Evolutionary conservation across 371 early-diverging fungal species (phyloP).

Genomic region (Mucor velutinosus): DNA sequence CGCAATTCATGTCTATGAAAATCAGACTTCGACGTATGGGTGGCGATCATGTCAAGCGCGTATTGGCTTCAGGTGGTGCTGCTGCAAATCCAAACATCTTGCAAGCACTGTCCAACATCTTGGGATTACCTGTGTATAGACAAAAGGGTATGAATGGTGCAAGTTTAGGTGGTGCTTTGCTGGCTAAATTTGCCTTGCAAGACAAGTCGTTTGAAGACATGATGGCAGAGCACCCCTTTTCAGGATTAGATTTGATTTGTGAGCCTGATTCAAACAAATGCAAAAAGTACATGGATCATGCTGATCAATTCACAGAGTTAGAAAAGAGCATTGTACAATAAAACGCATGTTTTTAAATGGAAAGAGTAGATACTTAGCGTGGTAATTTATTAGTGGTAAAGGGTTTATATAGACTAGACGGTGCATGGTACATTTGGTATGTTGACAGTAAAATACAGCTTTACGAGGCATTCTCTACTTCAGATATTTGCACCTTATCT

Average conservation of each 20-base stretch:
- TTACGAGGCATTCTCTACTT: not conserved
- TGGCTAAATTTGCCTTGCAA: slow-evolving; percentile 42
- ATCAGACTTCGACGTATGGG: slow-evolving; percentile 44
- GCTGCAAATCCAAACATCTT: slow-evolving; percentile 61
- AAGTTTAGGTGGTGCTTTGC: slow-evolving; percentile 49
- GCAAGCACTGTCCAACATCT: slow-evolving; percentile 69
- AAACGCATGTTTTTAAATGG: not conserved
- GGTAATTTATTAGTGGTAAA: too few relatives aligned
- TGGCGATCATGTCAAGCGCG: slow-evolving; percentile 36
- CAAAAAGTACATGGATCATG: slow-evolving; percentile 2
- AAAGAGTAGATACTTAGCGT: too few relatives aligned
- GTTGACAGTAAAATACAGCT: too few relatives aligned
- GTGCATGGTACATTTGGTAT: too few relatives aligned
- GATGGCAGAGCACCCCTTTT: slow-evolving; percentile 31
- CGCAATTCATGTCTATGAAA: slow-evolving; percentile 78
- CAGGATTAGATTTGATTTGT: slow-evolving; percentile 34
- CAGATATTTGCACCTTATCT: not conserved
- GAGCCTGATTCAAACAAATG: slow-evolving; percentile 26
- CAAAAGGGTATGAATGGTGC: slow-evolving; percentile 50
- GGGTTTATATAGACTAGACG: too few relatives aligned
- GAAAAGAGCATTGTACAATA: slow-evolving; percentile 16
- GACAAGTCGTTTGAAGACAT: slow-evolving; percentile 35
- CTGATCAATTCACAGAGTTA: slow-evolving; percentile 16
- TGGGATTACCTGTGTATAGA: slow-evolving; percentile 68
- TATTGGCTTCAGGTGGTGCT: slow-evolving; percentile 81